Conservation (phyloP, 257 asterid species). For the Misopates orontium region DNA sequence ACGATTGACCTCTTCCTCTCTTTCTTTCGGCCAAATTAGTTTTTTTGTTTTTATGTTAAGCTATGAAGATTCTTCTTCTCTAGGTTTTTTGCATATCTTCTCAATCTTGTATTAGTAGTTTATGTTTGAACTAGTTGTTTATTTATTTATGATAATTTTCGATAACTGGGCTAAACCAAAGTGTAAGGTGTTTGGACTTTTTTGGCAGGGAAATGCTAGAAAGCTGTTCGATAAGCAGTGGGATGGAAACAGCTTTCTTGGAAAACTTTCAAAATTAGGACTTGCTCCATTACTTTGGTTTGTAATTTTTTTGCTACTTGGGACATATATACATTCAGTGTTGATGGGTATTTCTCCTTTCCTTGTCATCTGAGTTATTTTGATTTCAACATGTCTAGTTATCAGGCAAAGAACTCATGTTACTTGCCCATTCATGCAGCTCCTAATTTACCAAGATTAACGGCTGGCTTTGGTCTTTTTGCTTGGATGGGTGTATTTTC, state of each 20-base stretch:
- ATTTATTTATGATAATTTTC: neutral
- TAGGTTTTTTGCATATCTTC: neutral
- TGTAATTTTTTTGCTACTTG: slow-evolving; percentile 65
- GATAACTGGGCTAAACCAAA: neutral
- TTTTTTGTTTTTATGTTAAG: neutral
- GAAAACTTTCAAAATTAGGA: slow-evolving; percentile 82
- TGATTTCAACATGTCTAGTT: neutral
- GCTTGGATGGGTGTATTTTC: slow-evolving; percentile 94
- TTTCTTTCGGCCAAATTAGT: neutral
- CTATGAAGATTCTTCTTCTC: neutral
- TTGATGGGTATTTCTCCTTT: slow-evolving; percentile 57
- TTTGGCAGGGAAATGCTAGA: slow-evolving; percentile 89
- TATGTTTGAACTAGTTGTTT: slow-evolving; percentile 13
- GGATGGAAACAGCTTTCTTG: slow-evolving; percentile 69
- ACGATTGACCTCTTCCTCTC: neutral
- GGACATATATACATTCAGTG: slow-evolving; percentile 71
- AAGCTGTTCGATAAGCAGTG: slow-evolving; percentile 74
- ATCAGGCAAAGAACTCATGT: slow-evolving; percentile 17
- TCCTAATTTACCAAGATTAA: slow-evolving; percentile 77
- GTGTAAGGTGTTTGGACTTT: slow-evolving; percentile 28
- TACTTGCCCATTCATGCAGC: slow-evolving; percentile 51
- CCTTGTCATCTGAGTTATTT: slow-evolving; percentile 9
- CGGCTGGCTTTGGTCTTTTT: slow-evolving; percentile 77
- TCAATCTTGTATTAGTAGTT: neutral
- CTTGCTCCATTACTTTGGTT: slow-evolving; percentile 95